Base-by-base conservation (phyloP, 805 yeast genomes). In the Metschnikowia matae region DNA sequence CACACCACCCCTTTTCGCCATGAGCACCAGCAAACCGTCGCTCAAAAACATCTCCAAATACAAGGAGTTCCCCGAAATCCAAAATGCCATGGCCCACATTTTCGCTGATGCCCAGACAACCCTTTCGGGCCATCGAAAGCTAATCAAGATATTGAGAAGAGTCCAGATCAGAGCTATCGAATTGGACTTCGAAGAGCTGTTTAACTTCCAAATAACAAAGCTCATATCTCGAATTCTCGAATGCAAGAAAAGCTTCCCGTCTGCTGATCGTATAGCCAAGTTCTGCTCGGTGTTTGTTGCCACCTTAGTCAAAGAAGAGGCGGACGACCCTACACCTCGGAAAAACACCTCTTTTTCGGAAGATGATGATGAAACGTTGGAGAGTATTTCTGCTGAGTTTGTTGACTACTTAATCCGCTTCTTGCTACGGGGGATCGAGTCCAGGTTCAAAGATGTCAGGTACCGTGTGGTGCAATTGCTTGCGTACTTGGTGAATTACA, bases 31-130 rank as follows among this genome's bases (percentile, higher is more conserved):
- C n/a, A 55, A 53, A 34, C 60, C 60, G 21, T 55, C 60, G 15
- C 43, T 51, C 8, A 49, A 51, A 38, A 46, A 39, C 32, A 56
- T 56, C 23, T 48, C 40, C 4, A 49, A 51, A 33, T 51, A 41
- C 39, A 34, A 32, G n/a, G 14, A 48, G 29, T 49, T 57, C 31
- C 6, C 44, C 5, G 54, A 52, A 17, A 37, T 57, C 18, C 48
- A 52, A 35, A 46, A 40, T 26, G 81, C 86, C 3, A 70, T 85
- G 58, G 82, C 87, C 1, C 82, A 78, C 50, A 82, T 84, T 3
- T 90, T 90, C 61, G 92, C 87, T 61, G 92, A 85, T 50, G 87
- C 94, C 0, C 97, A 90, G 61, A 55, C 68, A 20, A 76, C 88
- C 1, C 74, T 84, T 32, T 84, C 91, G 0, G 85, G 91, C 1